Evolutionary conservation across 495 filamentous ascomycete genomes (phyloP).

Genomic region (Jackrogersella multiformis): DNA sequence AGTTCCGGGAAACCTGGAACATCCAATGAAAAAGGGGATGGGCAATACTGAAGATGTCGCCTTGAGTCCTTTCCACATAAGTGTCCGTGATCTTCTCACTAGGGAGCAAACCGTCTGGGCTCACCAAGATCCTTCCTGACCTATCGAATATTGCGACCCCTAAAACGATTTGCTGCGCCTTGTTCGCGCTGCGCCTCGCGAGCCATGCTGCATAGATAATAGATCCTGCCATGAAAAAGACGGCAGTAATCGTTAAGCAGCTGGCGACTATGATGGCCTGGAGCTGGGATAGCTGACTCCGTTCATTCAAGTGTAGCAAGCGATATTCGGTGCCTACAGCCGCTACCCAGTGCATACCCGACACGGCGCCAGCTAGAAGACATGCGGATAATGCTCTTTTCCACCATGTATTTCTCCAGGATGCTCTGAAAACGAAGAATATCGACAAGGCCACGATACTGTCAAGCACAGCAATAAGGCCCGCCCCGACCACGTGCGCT

Average conservation of each 20-base stretch:
- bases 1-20: slow-evolving; percentile 80
- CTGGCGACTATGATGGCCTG: slow-evolving; percentile 70
- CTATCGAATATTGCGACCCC: slow-evolving; percentile 80
- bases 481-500: slow-evolving; percentile 71
- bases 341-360: slow-evolving; percentile 90
- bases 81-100: slow-evolving; percentile 80
- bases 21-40: slow-evolving; percentile 90
- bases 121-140: slow-evolving; percentile 80
- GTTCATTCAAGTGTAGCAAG: slow-evolving; percentile 49
- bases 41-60: slow-evolving; percentile 77
- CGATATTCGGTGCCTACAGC: slow-evolving; percentile 73
- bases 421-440: slow-evolving; percentile 79
- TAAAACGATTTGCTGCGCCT: slow-evolving; percentile 81
- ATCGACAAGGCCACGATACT: slow-evolving; percentile 72
- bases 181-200: slow-evolving; percentile 63
- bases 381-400: slow-evolving; percentile 72
- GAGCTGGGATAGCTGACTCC: slow-evolving; percentile 57
- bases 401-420: slow-evolving; percentile 83
- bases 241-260: slow-evolving; percentile 69
- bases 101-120: slow-evolving; percentile 81
- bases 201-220: slow-evolving; percentile 66
- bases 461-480: slow-evolving; percentile 74
- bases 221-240: slow-evolving; percentile 58
- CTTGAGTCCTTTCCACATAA: slow-evolving; percentile 76
- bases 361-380: slow-evolving; percentile 76